Base-by-base conservation (phyloP, 169 alveolate genomes). In the Eimeria maxima region DNA sequence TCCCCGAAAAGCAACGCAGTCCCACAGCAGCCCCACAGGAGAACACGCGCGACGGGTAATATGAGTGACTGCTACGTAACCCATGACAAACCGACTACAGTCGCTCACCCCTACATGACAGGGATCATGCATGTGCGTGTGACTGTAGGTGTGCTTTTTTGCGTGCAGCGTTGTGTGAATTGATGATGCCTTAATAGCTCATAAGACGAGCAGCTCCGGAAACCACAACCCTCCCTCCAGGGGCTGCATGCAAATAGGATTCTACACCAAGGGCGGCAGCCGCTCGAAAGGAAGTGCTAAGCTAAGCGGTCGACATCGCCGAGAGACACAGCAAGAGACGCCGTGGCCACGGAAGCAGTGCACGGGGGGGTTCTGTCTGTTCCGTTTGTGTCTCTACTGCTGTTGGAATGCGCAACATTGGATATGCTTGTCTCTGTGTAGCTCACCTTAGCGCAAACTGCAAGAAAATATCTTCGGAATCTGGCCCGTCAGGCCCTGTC, bases 371-470 rank as follows among this genome's bases (percentile, higher is more conserved):
- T 18, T 60, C 69, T 60, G n/a, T 20, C 20, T 18, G 20, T 60
- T 60, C 69, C 20, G 69, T 60, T 60, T 0, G 2, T 60, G 69
- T 6, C 69, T 16, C 69, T 4, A 27, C 20, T 0, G 60, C 2
- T 16, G 20, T 4, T 60, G 69, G 11, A 24, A 0, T 18, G 11
- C 27, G 11, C 27, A 4, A 20, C 20, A 24, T 8, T 4, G 5
- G 69, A 16, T 60, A 13, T 60, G n/a, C 5, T 24, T 65, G 74
- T n/a, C 42, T 6, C 42, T 65, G 33, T 13, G 4, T 22, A 6
- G 14, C 84, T 73, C 84, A 73, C 84, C 84, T 42, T 24, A 33
- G 24, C 53, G 38, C 29, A 73, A 73, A 73, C 84, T 73, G 84
- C 57, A 73, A 73, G 84, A 42, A 73, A 7, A 29, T 10, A 20